These are phyloP conservation scores for Saccharomyces kudriavzevii DNA, from an alignment of 805 yeast species.

Conservation along the genomic window DNA sequence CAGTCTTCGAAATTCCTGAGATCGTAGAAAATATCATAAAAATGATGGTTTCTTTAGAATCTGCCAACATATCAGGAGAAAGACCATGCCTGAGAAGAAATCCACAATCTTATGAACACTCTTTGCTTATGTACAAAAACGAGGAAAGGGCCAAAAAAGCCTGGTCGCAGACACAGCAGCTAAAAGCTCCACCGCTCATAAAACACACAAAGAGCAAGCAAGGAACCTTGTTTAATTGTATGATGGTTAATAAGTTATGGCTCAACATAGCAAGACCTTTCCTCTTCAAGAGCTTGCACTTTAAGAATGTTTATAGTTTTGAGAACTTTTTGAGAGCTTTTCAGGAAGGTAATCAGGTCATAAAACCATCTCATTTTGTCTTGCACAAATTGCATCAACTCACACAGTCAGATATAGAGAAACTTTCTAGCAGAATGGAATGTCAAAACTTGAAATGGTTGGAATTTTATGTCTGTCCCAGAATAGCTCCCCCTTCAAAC, in stretches of 20 bases:
- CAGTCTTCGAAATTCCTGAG: conserved; percentile 70
- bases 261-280: conserved; percentile 45
- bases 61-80: conserved; percentile 46
- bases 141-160: conserved; percentile 39
- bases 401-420: conserved; percentile 46
- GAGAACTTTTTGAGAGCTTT: conserved; percentile 31
- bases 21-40: conserved; percentile 53
- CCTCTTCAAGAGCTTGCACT: conserved; percentile 47
- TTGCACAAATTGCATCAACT: conserved; percentile 57
- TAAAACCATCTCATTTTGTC: conserved; percentile 40
- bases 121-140: conserved; percentile 56
- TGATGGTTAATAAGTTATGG: conserved; percentile 66
- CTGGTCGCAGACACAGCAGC: conserved; percentile 27
- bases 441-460: conserved; percentile 54
- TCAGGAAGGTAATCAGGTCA: neutral
- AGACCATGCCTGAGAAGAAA: conserved; percentile 59
- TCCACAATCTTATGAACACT: conserved; percentile 63
- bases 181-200: neutral
- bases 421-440: conserved; percentile 33
- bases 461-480: conserved; percentile 79
- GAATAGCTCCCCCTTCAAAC: conserved; percentile 45
- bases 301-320: conserved; percentile 43
- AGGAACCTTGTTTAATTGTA: conserved; percentile 47
- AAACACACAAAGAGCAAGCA: neutral
- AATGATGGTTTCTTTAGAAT: conserved; percentile 18